phyloP scores from a whole-genome alignment of 1,284 basidiomycete genomes.

The Fomitopsis pinicola region DNA sequence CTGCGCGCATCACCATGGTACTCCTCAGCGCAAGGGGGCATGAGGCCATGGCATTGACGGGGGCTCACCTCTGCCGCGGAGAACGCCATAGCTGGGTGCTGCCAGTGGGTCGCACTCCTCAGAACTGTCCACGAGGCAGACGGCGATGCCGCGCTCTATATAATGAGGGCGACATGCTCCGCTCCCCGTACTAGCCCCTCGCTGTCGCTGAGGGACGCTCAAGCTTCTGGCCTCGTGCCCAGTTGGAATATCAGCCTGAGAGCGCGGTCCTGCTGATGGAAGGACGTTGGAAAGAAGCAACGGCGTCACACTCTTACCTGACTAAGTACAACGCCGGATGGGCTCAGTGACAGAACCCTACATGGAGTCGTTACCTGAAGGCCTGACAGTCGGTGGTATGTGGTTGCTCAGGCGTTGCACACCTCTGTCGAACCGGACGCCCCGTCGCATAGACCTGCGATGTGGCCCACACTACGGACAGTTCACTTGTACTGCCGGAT shows the following conservation, averaged over 20 bases:
- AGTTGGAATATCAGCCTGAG: background rate
- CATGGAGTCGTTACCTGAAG: too few relatives aligned
- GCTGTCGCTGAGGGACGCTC: background rate
- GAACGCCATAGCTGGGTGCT: background rate
- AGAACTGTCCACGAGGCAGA: background rate
- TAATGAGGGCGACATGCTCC: background rate
- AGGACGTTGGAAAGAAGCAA: too few relatives aligned
- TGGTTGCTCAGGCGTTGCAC: too few relatives aligned
- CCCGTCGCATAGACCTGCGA: too few relatives aligned
- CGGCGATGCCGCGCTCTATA: background rate
- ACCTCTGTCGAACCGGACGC: too few relatives aligned
- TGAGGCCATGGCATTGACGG: background rate
- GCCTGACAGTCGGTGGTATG: too few relatives aligned
- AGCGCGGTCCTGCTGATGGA: background rate
- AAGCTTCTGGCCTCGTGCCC: background rate
- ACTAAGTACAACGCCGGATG: too few relatives aligned
- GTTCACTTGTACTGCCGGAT: too few relatives aligned
- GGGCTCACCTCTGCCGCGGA: background rate
- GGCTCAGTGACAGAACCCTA: too few relatives aligned
- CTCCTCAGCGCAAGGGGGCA: background rate
- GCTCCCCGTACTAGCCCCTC: background rate
- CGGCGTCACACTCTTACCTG: background rate
- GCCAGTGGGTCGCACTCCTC: background rate
- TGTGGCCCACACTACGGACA: too few relatives aligned
- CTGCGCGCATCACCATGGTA: background rate